These are phyloP conservation scores for Debaryomyces castellii DNA, from an alignment of 805 yeast species.

Conservation along the genomic window DNA sequence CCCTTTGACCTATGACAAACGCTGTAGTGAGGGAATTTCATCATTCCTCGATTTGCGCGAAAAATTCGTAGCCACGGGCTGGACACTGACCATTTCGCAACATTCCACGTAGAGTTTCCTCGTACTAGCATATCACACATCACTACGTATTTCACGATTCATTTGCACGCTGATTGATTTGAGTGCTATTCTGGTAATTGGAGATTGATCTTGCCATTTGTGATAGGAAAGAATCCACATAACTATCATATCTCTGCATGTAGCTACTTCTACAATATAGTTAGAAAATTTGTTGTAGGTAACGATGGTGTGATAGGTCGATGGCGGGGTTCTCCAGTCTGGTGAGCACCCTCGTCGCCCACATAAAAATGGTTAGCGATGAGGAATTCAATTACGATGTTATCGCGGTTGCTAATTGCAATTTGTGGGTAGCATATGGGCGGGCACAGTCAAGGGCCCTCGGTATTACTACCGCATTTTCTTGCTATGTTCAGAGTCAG, in stretches of 20 bases:
- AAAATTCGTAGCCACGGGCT: neutral
- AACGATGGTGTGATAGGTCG: too few relatives aligned
- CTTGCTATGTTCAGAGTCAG: neutral
- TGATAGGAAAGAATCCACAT: too few relatives aligned
- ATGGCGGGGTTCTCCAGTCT: too few relatives aligned
- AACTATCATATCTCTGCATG: too few relatives aligned
- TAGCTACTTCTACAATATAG: too few relatives aligned
- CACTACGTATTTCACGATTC: neutral
- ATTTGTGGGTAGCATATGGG: neutral
- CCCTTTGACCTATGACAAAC: neutral
- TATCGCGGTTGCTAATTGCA: neutral
- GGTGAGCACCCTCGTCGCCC: too few relatives aligned
- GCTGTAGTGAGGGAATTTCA: conserved; percentile 1
- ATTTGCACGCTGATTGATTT: too few relatives aligned
- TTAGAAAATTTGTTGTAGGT: too few relatives aligned
- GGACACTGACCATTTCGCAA: neutral
- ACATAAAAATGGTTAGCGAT: too few relatives aligned
- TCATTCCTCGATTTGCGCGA: neutral
- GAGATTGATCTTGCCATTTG: too few relatives aligned
- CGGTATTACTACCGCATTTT: neutral
- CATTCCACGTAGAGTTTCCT: neutral
- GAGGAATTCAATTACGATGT: too few relatives aligned
- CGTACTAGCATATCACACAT: neutral
- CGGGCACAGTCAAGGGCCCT: neutral
- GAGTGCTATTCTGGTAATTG: too few relatives aligned